A percentile compares a stretch with the other conserved stretches of the same genome.
These are phyloP conservation scores for Camillea tinctor DNA, from an alignment of 2,329 filamentous ascomycete genomes.

Conservation along the genomic window DNA sequence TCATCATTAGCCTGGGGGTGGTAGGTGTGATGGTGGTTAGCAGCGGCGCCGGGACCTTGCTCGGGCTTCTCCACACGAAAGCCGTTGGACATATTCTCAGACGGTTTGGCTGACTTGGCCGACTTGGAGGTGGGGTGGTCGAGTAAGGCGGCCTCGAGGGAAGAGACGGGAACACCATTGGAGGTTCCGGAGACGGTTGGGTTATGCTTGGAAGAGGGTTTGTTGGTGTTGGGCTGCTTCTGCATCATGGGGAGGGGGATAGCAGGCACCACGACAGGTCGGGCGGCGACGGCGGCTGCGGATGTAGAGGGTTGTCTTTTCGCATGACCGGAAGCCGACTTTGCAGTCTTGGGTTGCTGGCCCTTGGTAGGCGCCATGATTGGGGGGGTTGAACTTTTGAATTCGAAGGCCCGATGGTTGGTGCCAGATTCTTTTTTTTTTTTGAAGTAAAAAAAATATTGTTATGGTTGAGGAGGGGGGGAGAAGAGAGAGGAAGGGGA, in stretches of 20 bases:
- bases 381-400: conserved; percentile 3
- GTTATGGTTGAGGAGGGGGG: background rate
- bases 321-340: conserved; percentile 23
- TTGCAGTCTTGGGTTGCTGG: conserved; percentile 26
- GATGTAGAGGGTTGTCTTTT: conserved; percentile 25
- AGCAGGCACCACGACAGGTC: conserved; percentile 30
- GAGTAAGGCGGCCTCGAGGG: conserved; percentile 33
- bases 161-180: conserved; percentile 26
- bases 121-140: conserved; percentile 20
- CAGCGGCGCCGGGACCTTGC: conserved; percentile 4
- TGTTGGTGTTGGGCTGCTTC: conserved; percentile 20
- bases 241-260: conserved; percentile 32
- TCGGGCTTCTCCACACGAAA: conserved; percentile 28
- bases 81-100: conserved; percentile 23
- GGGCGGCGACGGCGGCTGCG: conserved; percentile 13
- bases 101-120: conserved; percentile 20
- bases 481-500: conserved; percentile 3
- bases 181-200: conserved; percentile 13
- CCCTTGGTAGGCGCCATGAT: conserved; percentile 31
- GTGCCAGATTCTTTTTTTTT: background rate
- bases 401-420: background rate
- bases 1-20: conserved; percentile 2
- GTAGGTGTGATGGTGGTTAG: conserved; percentile 11
- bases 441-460: background rate
- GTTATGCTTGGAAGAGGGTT: conserved; percentile 12